Conservation (phyloP, 2,329 filamentous ascomycete species). For the Fusarium sp. region DNA sequence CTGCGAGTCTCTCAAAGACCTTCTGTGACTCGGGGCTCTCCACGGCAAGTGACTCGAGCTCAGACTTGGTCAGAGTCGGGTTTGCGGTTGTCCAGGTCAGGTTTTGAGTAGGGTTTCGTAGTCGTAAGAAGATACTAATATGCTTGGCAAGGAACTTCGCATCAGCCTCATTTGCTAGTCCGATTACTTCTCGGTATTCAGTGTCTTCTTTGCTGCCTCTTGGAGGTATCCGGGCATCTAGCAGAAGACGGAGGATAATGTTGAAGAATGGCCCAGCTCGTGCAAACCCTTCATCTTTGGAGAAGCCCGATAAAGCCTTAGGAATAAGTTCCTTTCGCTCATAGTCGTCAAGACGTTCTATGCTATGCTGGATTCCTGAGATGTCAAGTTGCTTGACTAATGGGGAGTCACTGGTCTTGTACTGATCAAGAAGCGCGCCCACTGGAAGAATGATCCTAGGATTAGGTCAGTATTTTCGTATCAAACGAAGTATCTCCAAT, state of each 20-base stretch:
- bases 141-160: slow-evolving; percentile 79
- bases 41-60: slow-evolving; percentile 50
- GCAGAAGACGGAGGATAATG: slow-evolving; percentile 81
- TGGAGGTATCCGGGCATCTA: slow-evolving; percentile 77
- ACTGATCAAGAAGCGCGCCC: slow-evolving; percentile 85
- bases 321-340: slow-evolving; percentile 82
- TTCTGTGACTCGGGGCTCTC: slow-evolving; percentile 74
- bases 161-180: slow-evolving; percentile 76
- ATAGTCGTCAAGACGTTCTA: slow-evolving; percentile 62
- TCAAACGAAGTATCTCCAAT: neutral
- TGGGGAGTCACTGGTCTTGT: slow-evolving; percentile 79
- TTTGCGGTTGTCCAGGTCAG: slow-evolving; percentile 52
- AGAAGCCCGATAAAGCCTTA: slow-evolving; percentile 53
- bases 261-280: slow-evolving; percentile 77
- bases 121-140: slow-evolving; percentile 79
- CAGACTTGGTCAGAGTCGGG: slow-evolving; percentile 50
- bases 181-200: slow-evolving; percentile 73
- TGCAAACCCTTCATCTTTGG: slow-evolving; percentile 51
- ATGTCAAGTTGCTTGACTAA: slow-evolving; percentile 91
- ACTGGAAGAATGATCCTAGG: slow-evolving; percentile 82
- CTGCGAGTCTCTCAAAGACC: slow-evolving; percentile 55
- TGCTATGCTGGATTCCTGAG: slow-evolving; percentile 87
- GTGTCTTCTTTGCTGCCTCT: slow-evolving; percentile 84
- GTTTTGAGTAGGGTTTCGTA: slow-evolving; percentile 51
- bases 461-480: slow-evolving; percentile 11